Base-by-base conservation (phyloP, 225 moss, liverwort and hornwort genomes). In the Antitrichia curtipendula region DNA sequence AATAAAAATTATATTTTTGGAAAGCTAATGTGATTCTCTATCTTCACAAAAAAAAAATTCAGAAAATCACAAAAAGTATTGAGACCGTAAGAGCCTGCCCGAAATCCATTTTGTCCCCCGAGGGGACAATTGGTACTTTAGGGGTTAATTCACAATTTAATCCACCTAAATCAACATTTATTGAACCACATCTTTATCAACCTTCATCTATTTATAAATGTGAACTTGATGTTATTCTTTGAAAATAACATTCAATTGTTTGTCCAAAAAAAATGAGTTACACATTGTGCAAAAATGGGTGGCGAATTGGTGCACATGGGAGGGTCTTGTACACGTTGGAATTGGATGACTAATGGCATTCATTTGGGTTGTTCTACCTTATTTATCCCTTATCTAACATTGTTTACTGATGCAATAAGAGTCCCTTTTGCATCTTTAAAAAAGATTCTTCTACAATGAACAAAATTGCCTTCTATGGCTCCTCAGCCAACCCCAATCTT, bases 401-500 rank as follows among this genome's bases (percentile, higher is more conserved):
- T 18, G 2, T 63, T 8, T 17, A 32, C 18, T 2, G 18, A 17
- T 9, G 9, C 0, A 0, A 0, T 0, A 36, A 1, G 19, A 64
- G 8, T 9, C 6, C 9, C 34, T 64, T 34, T 17, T 31, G 8
- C 63, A 32, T 63, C 17, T 0, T 34, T 34, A 3, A 63, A 17
- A 15, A 29, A 64, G 1, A 0, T 8, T 5, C 0, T 0, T 0
- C 3, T 34, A 19, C 3, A 18, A 0, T 18, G 2, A 19, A 18
- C 5, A 64, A 64, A 36, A 64, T 10, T 64, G 3, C 20, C 19
- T 64, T 34, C 8, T 5, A 34, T 34, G 5, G 8, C 1, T 64
- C 9, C 0, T 34, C 7, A 64, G 1, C 18, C 3, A 18, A 1
- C 34, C 0, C 18, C 6, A 36, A 20, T 20, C 4, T 6, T 16